These are phyloP conservation scores for Fraxinus sp. DNA, from an alignment of 305 asterid genomes.

Conservation along the genomic window DNA sequence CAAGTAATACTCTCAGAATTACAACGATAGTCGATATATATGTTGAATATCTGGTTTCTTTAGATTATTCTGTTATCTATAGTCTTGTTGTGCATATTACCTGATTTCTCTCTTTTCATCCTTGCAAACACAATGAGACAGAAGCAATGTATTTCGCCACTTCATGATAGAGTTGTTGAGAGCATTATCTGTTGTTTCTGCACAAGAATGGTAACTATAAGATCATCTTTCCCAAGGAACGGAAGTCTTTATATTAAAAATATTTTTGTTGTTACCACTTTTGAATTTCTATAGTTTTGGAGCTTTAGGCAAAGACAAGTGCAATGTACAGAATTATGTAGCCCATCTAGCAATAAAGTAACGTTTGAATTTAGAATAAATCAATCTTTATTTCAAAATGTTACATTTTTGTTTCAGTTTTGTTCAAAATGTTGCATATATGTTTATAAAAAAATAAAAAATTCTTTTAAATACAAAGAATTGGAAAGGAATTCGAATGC, in stretches of 20 bases:
- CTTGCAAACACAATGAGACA: not conserved
- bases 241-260: not conserved
- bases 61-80: too few relatives aligned
- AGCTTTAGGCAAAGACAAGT: not conserved
- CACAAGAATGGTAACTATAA: not conserved
- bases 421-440: too few relatives aligned
- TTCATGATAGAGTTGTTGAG: not conserved
- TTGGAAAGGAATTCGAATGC: not conserved
- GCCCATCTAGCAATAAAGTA: not conserved
- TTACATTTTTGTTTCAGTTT: not conserved
- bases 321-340: not conserved
- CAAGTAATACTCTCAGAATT: not conserved
- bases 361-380: not conserved
- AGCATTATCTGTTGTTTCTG: not conserved
- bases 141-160: not conserved
- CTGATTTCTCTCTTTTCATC: not conserved
- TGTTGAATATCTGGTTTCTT: not conserved
- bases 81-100: not conserved
- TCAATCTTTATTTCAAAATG: not conserved
- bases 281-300: not conserved
- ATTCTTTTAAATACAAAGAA: not conserved
- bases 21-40: not conserved
- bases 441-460: too few relatives aligned
- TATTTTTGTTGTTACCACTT: not conserved
- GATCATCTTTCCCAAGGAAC: not conserved